A percentile compares a stretch with the other conserved stretches of the same genome.
Conservation (phyloP, 768 basidiomycete species). For the Agrocybe pediades region DNA sequence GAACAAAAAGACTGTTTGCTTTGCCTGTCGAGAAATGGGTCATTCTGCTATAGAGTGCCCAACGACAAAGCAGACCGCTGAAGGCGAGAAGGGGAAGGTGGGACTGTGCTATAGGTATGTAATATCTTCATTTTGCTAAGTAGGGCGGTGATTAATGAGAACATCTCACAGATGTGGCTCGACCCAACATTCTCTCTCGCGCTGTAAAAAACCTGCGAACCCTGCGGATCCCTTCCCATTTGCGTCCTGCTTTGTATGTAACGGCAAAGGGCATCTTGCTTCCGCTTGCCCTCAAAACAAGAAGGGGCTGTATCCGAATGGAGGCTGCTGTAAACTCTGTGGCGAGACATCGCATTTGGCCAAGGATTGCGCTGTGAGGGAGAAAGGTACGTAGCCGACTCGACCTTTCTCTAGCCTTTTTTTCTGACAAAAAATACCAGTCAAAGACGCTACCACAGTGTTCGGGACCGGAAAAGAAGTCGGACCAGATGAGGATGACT, state of each 20-base stretch:
- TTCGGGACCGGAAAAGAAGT: constrained; percentile 53
- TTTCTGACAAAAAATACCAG: constrained; percentile 14
- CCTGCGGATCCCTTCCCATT: constrained; percentile 74
- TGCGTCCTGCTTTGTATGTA: constrained; percentile 92
- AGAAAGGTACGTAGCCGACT: constrained; percentile 42
- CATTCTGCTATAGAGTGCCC: constrained; percentile 87
- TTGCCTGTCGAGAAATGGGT: constrained; percentile 82
- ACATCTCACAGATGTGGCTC: constrained; percentile 71
- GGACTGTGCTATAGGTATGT: constrained; percentile 76
- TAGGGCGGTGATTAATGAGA: not conserved
- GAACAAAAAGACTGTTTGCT: constrained; percentile 67
- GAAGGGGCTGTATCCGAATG: constrained; percentile 88
- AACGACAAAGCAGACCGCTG: constrained; percentile 28
- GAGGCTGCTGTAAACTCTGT: constrained; percentile 89
- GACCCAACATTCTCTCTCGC: constrained; percentile 72
- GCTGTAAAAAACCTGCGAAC: constrained; percentile 69
- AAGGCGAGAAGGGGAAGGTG: constrained; percentile 29
- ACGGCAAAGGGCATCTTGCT: constrained; percentile 81
- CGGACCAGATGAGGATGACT: constrained; percentile 95
- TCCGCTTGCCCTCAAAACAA: constrained; percentile 81
- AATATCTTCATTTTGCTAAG: not conserved
- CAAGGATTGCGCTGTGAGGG: constrained; percentile 73
- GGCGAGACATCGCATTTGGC: constrained; percentile 84
- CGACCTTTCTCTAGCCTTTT: not conserved
- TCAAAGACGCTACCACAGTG: constrained; percentile 33